These are phyloP conservation scores for Sisymbrium irio DNA, from an alignment of 345 rosid genomes.

Conservation along the genomic window DNA sequence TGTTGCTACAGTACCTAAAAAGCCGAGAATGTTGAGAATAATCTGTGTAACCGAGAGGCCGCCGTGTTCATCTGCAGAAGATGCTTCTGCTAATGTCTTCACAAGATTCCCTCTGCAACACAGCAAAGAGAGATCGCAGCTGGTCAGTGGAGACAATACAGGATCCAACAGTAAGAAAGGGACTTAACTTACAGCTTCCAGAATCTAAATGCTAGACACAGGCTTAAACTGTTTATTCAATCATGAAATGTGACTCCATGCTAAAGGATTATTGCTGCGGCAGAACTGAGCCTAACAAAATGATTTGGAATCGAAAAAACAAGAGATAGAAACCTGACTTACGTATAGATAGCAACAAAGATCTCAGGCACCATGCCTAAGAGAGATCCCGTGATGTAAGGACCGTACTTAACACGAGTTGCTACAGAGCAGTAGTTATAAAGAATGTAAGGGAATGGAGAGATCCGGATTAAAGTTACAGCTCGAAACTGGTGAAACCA, in stretches of 20 bases:
- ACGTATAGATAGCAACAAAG: slow-evolving; percentile 90
- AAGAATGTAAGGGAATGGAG: slow-evolving; percentile 95
- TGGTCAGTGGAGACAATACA: not conserved
- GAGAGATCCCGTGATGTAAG: slow-evolving; percentile 85
- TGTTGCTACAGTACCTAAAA: slow-evolving; percentile 61
- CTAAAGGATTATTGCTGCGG: not conserved
- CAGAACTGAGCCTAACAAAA: not conserved
- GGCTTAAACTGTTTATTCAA: not conserved
- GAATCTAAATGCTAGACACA: not conserved
- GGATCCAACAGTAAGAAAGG: not conserved
- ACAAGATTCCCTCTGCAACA: slow-evolving; percentile 79
- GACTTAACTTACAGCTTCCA: not conserved
- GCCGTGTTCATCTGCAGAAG: slow-evolving; percentile 59
- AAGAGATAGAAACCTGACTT: slow-evolving; percentile 35
- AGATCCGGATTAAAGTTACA: slow-evolving; percentile 77
- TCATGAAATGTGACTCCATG: not conserved
- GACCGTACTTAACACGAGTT: slow-evolving; percentile 74
- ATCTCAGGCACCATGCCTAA: slow-evolving; percentile 82
- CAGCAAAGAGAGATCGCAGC: not conserved
- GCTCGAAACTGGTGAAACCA: slow-evolving; percentile 90
- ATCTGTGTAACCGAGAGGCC: slow-evolving; percentile 74
- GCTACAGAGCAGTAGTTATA: slow-evolving; percentile 95
- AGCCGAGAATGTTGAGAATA: slow-evolving; percentile 65
- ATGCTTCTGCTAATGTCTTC: slow-evolving; percentile 86
- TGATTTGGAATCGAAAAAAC: not conserved